Percentiles rank a stretch among this genome's conserved stretches.
Conservation (phyloP, 257 asterid genomes). For the Haberlea rhodopensis region DNA sequence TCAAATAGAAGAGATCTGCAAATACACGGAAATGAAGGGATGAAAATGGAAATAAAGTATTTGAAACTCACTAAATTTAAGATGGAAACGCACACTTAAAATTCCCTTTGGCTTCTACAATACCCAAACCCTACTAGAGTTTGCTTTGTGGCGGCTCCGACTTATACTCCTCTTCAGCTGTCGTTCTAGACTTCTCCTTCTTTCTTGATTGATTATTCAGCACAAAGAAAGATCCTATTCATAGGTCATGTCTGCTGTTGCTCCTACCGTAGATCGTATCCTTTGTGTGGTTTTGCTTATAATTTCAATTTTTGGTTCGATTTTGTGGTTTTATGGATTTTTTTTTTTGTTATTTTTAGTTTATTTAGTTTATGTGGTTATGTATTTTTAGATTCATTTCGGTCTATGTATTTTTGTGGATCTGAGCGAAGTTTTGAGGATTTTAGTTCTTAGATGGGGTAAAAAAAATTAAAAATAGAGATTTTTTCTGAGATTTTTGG, state of each 20-base stretch:
- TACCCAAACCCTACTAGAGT: too few relatives aligned
- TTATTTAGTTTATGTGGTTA: neutral
- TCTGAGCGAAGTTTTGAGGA: constrained; percentile 25
- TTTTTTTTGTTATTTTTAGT: neutral
- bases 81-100: too few relatives aligned
- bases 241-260: constrained; percentile 50
- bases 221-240: constrained; percentile 18
- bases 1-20: constrained; percentile 29
- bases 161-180: constrained; percentile 31
- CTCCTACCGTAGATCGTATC: constrained; percentile 65
- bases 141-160: too few relatives aligned
- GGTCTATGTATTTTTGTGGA: constrained; percentile 14
- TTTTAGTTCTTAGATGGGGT: neutral
- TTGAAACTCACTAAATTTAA: neutral
- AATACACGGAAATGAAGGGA: constrained; percentile 32
- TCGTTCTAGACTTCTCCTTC: constrained; percentile 5
- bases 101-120: too few relatives aligned
- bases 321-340: too few relatives aligned
- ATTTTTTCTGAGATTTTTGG: neutral
- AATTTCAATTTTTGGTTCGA: too few relatives aligned
- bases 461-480: too few relatives aligned
- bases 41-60: neutral
- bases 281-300: constrained; percentile 22
- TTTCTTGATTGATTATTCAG: too few relatives aligned
- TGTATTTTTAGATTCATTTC: neutral